phyloP scores from a whole-genome alignment of 1,284 basidiomycete species.

The Apiotrichum mycotoxinovorans region DNA sequence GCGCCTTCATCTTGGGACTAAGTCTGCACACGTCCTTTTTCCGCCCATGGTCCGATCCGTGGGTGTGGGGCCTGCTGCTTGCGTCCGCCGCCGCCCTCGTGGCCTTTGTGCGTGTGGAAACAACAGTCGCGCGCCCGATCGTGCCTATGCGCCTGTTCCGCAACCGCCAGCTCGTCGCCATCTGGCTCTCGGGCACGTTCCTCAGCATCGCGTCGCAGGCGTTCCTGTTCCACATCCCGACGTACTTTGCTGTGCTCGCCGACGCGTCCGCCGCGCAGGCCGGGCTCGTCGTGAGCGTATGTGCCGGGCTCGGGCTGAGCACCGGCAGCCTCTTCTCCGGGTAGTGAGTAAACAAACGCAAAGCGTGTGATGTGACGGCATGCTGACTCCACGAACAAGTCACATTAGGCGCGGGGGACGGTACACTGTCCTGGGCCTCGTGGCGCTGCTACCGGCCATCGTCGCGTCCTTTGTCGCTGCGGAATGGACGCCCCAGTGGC shows the following conservation, averaged over 20 bases:
- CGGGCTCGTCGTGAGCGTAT: constrained; percentile 58
- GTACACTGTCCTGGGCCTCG: constrained; percentile 38
- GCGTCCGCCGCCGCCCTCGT: constrained; percentile 56
- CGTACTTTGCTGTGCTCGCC: constrained; percentile 48
- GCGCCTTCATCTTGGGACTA: constrained; percentile 70
- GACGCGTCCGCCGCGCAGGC: constrained; percentile 40
- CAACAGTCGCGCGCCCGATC: constrained; percentile 67
- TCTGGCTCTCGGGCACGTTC: constrained; percentile 39
- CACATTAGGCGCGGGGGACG: constrained; percentile 42
- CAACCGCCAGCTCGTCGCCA: constrained; percentile 60
- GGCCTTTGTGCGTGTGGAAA: constrained; percentile 69
- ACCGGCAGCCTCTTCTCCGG: constrained; percentile 80
- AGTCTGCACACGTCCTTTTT: constrained; percentile 79
- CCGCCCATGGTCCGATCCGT: constrained; percentile 67
- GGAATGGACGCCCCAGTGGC: constrained; percentile 36
- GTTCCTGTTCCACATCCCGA: constrained; percentile 54
- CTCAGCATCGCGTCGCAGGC: constrained; percentile 68
- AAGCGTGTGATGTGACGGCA: no score
- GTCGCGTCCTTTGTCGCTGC: constrained; percentile 33
- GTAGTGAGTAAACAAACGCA: constrained; percentile 55
- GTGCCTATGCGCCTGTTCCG: constrained; percentile 73
- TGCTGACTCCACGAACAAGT: constrained; percentile 24
- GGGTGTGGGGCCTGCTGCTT: constrained; percentile 64
- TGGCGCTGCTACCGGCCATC: constrained; percentile 37
- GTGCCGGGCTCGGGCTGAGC: constrained; percentile 75